Evolutionary conservation across 2,329 filamentous ascomycete genomes (phyloP), one percentile per base, ranked within the genome.

Genomic region (Hymenoscyphus albidus): DNA sequence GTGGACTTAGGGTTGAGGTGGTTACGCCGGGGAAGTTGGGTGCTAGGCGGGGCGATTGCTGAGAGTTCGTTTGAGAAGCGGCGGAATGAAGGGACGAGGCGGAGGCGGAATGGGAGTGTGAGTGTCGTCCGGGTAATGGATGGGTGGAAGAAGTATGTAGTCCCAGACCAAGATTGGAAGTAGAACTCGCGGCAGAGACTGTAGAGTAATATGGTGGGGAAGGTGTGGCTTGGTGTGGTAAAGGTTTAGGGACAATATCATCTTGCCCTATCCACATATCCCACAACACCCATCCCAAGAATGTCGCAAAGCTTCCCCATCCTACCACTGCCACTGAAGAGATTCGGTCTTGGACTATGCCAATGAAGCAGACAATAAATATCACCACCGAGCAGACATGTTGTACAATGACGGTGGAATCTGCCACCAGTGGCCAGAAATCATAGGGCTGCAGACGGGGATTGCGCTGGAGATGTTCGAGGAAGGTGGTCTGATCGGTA

Each of bases 341-440:
- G n/a, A 97, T 87, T 48, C 92, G 86, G 71, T 93, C 88, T 71
- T 94, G 88, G 70, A 91, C 91, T 67, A 99, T 99, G 62, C 88
- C 92, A 16, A 93, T 88, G 75, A 99, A 99, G 77, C 91, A 96
- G 69, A 94, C 93, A 67, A 96, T 85, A 75, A 98, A 99, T 64
- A 99, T 94, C 62, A 91, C 90, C 66, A 98, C 93, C 7, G 92
- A 96, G 76, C 92, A 96, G 59, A 98, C 90, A 77, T 99, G 95
- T 77, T 99, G 95, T 18, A 98, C 91, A 70, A 99, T 97, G 65
- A 98, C 92, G 2, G 94, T 97, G 14, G 92, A 94, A 76, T 98
- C 94, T 64, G 92, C 91, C 60, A 98, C 93, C 40, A 99, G 83
- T 9, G 93, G 92, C 94, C 95, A 99, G 78, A 99, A 99, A 74